phyloP scores from a whole-genome alignment of 768 basidiomycete species.

The Lactarius pseudohatsudake region DNA sequence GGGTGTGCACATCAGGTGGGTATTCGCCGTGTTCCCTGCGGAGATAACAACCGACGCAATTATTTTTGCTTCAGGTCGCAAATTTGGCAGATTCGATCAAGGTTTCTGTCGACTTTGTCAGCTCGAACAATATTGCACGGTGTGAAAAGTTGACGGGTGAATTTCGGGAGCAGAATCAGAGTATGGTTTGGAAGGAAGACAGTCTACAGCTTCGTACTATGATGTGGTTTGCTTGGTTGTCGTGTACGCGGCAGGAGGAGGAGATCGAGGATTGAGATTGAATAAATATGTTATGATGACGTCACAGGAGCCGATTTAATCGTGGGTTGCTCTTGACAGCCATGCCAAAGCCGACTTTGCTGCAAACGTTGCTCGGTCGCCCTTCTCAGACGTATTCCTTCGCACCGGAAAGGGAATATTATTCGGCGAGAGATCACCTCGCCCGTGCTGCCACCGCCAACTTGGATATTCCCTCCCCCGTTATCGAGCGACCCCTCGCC shows the following conservation, averaged over 20 bases:
- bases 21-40: slow-evolving; percentile 8
- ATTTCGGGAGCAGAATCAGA: slow-evolving; percentile 87
- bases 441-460: slow-evolving; percentile 8
- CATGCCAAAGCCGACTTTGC: slow-evolving; percentile 29
- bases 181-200: slow-evolving; percentile 91
- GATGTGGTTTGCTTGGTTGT: slow-evolving; percentile 94
- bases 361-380: slow-evolving; percentile 24
- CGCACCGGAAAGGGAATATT: slow-evolving; percentile 18
- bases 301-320: neutral
- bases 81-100: slow-evolving; percentile 96
- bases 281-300: neutral
- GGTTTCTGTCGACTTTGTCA: slow-evolving; percentile 93
- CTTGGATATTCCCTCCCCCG: neutral
- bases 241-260: slow-evolving; percentile 53
- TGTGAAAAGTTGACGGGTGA: slow-evolving; percentile 86
- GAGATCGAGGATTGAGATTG: slow-evolving; percentile 27
- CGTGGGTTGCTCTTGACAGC: neutral
- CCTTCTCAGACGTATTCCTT: slow-evolving; percentile 24
- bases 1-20: slow-evolving; percentile 88
- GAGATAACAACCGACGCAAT: slow-evolving; percentile 4
- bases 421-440: slow-evolving; percentile 21
- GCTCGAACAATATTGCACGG: slow-evolving; percentile 85
- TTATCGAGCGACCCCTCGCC: neutral
- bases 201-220: slow-evolving; percentile 87
- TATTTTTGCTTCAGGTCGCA: slow-evolving; percentile 57